Evolutionary conservation across 2,329 filamentous ascomycete species (phyloP), one percentile per base, ranked within the genome.

Genomic region (Triangularia verruculosa): DNA sequence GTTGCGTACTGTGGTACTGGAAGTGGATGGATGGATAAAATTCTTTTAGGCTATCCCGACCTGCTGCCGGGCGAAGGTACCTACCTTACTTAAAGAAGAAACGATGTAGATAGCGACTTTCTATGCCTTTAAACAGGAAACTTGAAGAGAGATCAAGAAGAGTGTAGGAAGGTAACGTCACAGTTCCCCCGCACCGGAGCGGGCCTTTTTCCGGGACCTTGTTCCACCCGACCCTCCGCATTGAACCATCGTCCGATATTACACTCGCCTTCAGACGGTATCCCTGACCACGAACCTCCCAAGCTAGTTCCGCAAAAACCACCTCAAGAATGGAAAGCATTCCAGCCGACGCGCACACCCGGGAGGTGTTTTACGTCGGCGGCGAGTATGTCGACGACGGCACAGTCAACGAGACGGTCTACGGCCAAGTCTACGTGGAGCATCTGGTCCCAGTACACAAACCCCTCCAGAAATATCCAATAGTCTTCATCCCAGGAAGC

Each of bases 351-450:
- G 62, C 62, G n/a, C 62, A 64, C 53, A 58, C 52, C 24, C 28
- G 58, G 9, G 25, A 61, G 34, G 39, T 64, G 6, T 64, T 64
- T 25, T 64, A 64, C 24, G 27, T 47, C 4, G 62, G 62, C 15
- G 58, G 58, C n/a, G 62, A 64, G 6, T 56, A 57, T 27, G 55
- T 53, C 3, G 25, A 34, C 17, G 53, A 59, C 34, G 28, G 12
- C 24, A 4, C 43, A 24, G 62, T 58, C 15, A 57, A 25, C 7
- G 57, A 34, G 28, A 27, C 34, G 4, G 25, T 61, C 3, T 51
- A 52, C 2, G 62, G 62, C 4, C 58, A 64, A 28, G 57, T 64
- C 1, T 64, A 61, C 43, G 62, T 64, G n/a, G 58, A 64, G 27
- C 62, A 61, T 25, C 53, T 64, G 20, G 59, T 25, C 7, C 62